Conservation (phyloP, 257 asterid genomes). For the Coffea eugenioides region DNA sequence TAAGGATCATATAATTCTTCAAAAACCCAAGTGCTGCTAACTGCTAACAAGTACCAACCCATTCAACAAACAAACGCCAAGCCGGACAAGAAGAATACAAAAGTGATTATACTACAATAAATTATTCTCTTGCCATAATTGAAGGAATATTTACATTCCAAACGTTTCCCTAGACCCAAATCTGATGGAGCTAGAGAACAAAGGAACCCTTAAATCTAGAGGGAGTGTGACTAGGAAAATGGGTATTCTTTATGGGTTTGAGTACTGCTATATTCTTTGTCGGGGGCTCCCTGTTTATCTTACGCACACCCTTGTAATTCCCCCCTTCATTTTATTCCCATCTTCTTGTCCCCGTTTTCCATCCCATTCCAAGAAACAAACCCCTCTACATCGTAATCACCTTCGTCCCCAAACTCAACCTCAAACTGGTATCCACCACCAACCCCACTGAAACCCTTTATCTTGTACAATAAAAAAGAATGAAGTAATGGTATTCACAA, state of each 20-base stretch:
- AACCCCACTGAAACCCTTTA: too few relatives aligned
- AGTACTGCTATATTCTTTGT: slow-evolving; percentile 45
- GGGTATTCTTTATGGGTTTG: slow-evolving; percentile 12
- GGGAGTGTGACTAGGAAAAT: slow-evolving; percentile 18
- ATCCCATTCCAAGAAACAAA: slow-evolving; percentile 26
- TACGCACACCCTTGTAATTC: slow-evolving; percentile 19
- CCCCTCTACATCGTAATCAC: not conserved
- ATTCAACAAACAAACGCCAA: too few relatives aligned
- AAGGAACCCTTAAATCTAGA: slow-evolving; percentile 30
- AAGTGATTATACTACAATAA: slow-evolving; percentile 5
- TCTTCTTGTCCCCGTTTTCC: slow-evolving; percentile 14
- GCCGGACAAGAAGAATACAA: not conserved
- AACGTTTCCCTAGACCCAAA: slow-evolving; percentile 17
- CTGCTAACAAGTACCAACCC: too few relatives aligned
- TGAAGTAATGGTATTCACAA: too few relatives aligned
- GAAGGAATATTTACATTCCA: slow-evolving; percentile 21
- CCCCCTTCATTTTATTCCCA: slow-evolving; percentile 10
- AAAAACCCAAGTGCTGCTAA: too few relatives aligned
- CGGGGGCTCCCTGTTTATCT: slow-evolving; percentile 34
- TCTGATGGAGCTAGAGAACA: slow-evolving; percentile 24
- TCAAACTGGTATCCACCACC: too few relatives aligned
- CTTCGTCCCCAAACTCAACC: too few relatives aligned
- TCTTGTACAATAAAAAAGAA: too few relatives aligned
- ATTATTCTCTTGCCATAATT: slow-evolving; percentile 6
- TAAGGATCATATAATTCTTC: too few relatives aligned